These are phyloP conservation scores for Pseudocercospora macadamiae DNA, from an alignment of 2,329 filamentous ascomycete genomes.

Conservation along the genomic window DNA sequence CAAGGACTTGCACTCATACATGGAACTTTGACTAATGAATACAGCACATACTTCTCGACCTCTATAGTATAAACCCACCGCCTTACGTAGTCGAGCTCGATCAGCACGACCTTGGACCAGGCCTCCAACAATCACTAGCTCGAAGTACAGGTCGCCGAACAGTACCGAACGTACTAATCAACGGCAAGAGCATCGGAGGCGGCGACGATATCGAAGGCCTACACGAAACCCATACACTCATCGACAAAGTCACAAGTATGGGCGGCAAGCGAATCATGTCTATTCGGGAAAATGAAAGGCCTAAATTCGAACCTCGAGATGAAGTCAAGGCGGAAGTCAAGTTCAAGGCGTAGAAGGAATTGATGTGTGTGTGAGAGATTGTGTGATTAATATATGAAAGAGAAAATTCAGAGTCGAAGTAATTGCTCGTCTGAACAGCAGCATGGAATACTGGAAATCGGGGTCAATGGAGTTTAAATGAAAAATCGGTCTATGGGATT, in stretches of 20 bases:
- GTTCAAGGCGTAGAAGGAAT: slow-evolving; percentile 25
- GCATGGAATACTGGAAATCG: no score
- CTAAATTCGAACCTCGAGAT: background rate
- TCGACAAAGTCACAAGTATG: slow-evolving; percentile 71
- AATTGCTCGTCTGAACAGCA: no score
- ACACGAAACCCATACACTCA: slow-evolving; percentile 62
- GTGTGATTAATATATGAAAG: no score
- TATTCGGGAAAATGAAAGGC: slow-evolving; percentile 19
- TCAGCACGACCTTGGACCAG: slow-evolving; percentile 70
- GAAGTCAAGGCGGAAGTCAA: slow-evolving; percentile 23
- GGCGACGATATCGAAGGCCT: slow-evolving; percentile 81
- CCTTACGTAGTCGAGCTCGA: slow-evolving; percentile 93
- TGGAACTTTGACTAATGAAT: background rate
- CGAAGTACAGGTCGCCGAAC: slow-evolving; percentile 79
- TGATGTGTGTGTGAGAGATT: no score
- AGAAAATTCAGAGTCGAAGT: no score
- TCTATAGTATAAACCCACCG: slow-evolving; percentile 78
- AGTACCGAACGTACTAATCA: slow-evolving; percentile 89
- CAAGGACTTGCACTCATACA: background rate
- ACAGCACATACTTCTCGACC: slow-evolving; percentile 71
- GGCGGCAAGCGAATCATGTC: slow-evolving; percentile 66
- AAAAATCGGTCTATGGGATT: background rate
- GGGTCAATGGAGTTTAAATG: no score
- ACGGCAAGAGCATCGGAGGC: slow-evolving; percentile 86
- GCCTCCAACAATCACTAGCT: slow-evolving; percentile 70